Conservation (phyloP, 2,329 filamentous ascomycete genomes). For the Metarhizium humberi region DNA sequence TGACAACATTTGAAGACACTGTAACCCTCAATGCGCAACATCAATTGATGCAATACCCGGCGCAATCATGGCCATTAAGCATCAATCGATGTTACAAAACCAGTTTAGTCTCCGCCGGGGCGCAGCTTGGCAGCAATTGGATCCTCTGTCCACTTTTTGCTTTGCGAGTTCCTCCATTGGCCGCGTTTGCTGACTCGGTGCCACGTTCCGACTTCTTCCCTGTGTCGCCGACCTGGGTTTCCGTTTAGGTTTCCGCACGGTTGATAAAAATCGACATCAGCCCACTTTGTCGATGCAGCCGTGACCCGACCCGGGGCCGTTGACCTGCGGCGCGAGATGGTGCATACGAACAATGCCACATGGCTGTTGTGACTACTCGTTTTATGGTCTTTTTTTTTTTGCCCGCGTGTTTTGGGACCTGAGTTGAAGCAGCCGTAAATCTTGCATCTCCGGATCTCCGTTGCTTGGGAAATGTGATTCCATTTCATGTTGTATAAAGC, state of each 20-base stretch:
- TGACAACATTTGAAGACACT: no score
- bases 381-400: neutral
- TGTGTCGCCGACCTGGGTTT: neutral
- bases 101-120: neutral
- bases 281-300: neutral
- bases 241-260: neutral
- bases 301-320: neutral
- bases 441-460: constrained; percentile 4
- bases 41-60: no score
- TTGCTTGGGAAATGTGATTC: neutral
- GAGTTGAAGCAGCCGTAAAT: neutral
- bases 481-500: neutral
- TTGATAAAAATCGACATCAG: neutral
- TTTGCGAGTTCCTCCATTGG: neutral
- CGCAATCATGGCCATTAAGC: no score
- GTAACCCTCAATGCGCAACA: no score
- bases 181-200: neutral
- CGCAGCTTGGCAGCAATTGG: neutral
- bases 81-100: neutral
- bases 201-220: neutral
- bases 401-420: neutral
- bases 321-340: neutral
- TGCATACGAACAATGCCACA: neutral
- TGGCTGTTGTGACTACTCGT: neutral
- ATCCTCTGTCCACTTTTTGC: neutral